phyloP scores from a whole-genome alignment of 2,329 filamentous ascomycete genomes.

The Moelleriella libera region DNA sequence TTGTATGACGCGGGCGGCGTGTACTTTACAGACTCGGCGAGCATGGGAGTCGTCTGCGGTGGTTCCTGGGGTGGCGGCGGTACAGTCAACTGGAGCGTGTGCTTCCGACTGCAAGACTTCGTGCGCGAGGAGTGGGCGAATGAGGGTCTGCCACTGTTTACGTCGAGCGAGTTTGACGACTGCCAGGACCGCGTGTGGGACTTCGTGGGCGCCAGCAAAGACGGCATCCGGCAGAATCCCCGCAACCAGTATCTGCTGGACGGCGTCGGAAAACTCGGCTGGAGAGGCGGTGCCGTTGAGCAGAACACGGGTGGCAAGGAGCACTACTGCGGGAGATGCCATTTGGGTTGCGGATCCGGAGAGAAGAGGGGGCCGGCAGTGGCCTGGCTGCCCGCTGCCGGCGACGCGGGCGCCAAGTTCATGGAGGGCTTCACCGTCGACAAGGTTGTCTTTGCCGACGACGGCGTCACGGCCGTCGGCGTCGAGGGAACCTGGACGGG shows the following conservation, averaged over 20 bases:
- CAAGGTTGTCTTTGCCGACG: conserved; percentile 52
- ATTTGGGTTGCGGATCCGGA: conserved; percentile 46
- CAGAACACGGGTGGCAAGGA: conserved; percentile 64
- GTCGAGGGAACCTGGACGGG: conserved; percentile 64
- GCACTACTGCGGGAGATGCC: conserved; percentile 60
- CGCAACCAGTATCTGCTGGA: conserved; percentile 61
- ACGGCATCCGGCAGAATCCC: conserved; percentile 57
- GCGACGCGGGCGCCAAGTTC: conserved; percentile 62
- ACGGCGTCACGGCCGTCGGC: conserved; percentile 47
- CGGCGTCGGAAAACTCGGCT: conserved; percentile 60
- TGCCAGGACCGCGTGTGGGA: conserved; percentile 66
- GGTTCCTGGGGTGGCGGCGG: conserved; percentile 75
- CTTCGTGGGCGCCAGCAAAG: conserved; percentile 59
- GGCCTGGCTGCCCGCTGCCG: conserved; percentile 68
- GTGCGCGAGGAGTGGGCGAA: conserved; percentile 74
- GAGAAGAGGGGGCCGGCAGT: conserved; percentile 70
- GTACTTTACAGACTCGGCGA: conserved; percentile 38
- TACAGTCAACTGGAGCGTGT: conserved; percentile 71
- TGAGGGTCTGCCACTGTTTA: conserved; percentile 57
- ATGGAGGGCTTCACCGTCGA: conserved; percentile 70
- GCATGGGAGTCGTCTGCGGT: conserved; percentile 50
- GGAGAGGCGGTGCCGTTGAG: conserved; percentile 51
- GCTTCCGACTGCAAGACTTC: conserved; percentile 52
- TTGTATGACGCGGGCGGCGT: conserved; percentile 58
- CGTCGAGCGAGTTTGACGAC: conserved; percentile 58